A percentile compares a stretch with the other conserved stretches of the same genome.
These are phyloP conservation scores for Geotrichum histeridarum DNA, from an alignment of 1,139 yeast species.

Conservation along the genomic window DNA sequence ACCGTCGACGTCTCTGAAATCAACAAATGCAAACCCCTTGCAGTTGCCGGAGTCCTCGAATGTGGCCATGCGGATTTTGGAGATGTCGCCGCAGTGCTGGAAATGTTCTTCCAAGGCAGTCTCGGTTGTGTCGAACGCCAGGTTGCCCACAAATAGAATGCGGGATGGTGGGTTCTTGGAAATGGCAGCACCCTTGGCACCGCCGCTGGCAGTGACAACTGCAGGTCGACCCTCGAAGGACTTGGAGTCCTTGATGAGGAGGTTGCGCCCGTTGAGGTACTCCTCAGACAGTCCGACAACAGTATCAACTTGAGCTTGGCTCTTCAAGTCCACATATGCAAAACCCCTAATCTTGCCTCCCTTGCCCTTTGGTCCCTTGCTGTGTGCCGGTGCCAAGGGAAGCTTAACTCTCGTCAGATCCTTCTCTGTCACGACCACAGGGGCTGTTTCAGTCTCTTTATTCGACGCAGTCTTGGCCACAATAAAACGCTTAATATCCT, in stretches of 20 bases:
- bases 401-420: constrained; percentile 42
- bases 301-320: constrained; percentile 55
- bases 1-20: constrained; percentile 72
- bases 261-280: constrained; percentile 72
- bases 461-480: constrained; percentile 47
- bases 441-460: constrained; percentile 1
- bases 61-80: constrained; percentile 87
- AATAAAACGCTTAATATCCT: constrained; percentile 64
- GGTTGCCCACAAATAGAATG: constrained; percentile 85
- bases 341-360: constrained; percentile 55
- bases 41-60: constrained; percentile 94
- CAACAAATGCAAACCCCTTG: constrained; percentile 92
- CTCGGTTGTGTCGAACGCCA: constrained; percentile 88
- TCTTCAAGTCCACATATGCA: constrained; percentile 82
- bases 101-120: constrained; percentile 74
- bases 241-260: constrained; percentile 74
- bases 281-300: constrained; percentile 68
- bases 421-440: constrained; percentile 38
- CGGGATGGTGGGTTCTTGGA: constrained; percentile 76
- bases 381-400: constrained; percentile 33
- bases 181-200: constrained; percentile 21
- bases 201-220: constrained; percentile 37
- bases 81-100: constrained; percentile 71
- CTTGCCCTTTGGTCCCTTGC: background rate
- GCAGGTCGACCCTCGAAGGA: constrained; percentile 88